phyloP scores from a whole-genome alignment of 331 rosid species.

The Prunus yedoensis region DNA sequence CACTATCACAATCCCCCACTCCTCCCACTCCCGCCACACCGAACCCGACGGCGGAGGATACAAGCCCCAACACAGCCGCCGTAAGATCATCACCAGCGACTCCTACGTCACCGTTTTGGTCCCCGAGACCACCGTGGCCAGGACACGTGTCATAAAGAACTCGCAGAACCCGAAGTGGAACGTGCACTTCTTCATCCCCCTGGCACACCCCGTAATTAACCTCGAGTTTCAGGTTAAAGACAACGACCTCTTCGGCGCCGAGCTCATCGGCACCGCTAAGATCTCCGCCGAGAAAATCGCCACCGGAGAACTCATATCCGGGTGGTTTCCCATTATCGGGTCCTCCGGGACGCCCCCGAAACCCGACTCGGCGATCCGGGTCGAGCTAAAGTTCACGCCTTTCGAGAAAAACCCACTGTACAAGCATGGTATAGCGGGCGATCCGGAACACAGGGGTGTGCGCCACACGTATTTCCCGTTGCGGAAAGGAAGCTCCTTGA shows the following conservation, averaged over 20 bases:
- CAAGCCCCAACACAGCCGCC: slow-evolving; percentile 8
- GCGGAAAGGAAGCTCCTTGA: slow-evolving; percentile 68
- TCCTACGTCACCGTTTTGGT: slow-evolving; percentile 72
- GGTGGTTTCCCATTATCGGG: slow-evolving; percentile 48
- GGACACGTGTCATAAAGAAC: slow-evolving; percentile 82
- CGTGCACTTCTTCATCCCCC: slow-evolving; percentile 63
- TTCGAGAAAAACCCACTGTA: slow-evolving; percentile 38
- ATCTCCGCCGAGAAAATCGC: slow-evolving; percentile 51
- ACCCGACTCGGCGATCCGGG: slow-evolving; percentile 38
- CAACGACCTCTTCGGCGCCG: slow-evolving; percentile 69
- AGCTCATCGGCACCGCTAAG: slow-evolving; percentile 52
- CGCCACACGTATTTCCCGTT: slow-evolving; percentile 74
- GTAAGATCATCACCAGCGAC: slow-evolving; percentile 59
- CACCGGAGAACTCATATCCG: slow-evolving; percentile 43
- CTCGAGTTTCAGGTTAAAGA: slow-evolving; percentile 77
- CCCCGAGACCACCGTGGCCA: slow-evolving; percentile 82
- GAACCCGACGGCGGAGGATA: not conserved
- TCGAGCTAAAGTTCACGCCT: slow-evolving; percentile 63
- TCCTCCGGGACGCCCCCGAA: slow-evolving; percentile 53
- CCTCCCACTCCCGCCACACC: slow-evolving; percentile 14
- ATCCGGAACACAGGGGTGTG: slow-evolving; percentile 67
- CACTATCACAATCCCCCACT: slow-evolving; percentile 34
- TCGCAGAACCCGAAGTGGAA: slow-evolving; percentile 60
- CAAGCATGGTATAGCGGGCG: slow-evolving; percentile 65
- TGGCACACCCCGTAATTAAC: slow-evolving; percentile 64